Evolutionary conservation across 2,329 filamentous ascomycete genomes (phyloP).

Genomic region (Fusarium musae): DNA sequence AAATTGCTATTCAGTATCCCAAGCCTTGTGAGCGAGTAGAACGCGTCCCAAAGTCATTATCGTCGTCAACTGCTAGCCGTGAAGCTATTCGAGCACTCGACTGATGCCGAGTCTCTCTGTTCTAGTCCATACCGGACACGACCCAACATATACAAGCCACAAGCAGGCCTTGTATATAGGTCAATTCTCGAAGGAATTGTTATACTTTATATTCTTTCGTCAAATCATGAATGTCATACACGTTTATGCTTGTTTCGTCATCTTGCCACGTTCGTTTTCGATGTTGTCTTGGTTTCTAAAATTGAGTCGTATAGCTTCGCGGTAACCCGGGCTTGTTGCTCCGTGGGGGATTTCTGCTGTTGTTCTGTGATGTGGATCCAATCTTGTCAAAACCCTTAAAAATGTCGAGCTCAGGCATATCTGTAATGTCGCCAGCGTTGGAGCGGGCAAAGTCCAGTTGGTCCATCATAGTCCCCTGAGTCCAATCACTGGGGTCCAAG

Average conservation of each 20-base stretch:
- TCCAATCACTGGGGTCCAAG: constrained; percentile 53
- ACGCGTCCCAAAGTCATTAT: constrained; percentile 45
- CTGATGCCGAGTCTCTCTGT: constrained; percentile 30
- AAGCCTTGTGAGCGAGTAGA: constrained; percentile 38
- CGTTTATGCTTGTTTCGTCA: constrained; percentile 41
- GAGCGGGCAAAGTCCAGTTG: constrained; percentile 54
- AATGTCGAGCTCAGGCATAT: constrained; percentile 73
- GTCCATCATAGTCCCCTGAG: constrained; percentile 46
- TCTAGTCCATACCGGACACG: constrained; percentile 41
- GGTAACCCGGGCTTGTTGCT: constrained; percentile 45
- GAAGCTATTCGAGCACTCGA: constrained; percentile 42
- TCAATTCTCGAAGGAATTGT: constrained; percentile 28
- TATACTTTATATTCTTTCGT: constrained; percentile 39
- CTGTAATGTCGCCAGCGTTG: constrained; percentile 64
- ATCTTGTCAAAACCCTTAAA: constrained; percentile 82
- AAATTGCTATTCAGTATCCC: constrained; percentile 38
- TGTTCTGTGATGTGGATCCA: constrained; percentile 58
- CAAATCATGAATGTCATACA: constrained; percentile 44
- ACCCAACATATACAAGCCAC: constrained; percentile 26
- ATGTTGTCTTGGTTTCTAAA: constrained; percentile 36
- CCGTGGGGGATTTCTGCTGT: constrained; percentile 31
- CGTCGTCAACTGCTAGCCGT: constrained; percentile 46
- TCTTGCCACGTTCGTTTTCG: constrained; percentile 24
- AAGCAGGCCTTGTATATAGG: constrained; percentile 13
- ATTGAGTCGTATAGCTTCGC: constrained; percentile 49